phyloP scores from a whole-genome alignment of 176 grass and related monocot species.

The Musa beccarii region DNA sequence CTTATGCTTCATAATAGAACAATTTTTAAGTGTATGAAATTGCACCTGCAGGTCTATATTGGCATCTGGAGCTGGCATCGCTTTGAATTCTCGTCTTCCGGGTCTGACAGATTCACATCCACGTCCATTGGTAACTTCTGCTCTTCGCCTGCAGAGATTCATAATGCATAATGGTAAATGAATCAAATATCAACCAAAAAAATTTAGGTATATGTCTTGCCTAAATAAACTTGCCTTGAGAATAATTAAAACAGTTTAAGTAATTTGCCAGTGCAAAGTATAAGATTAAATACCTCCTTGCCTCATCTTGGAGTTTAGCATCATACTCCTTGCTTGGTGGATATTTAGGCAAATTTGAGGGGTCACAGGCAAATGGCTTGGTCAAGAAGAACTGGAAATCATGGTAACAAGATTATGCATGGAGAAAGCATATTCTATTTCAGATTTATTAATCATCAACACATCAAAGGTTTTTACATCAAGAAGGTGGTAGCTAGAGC shows the following conservation, averaged over 20 bases:
- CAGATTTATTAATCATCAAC: not conserved
- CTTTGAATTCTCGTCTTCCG: constrained; percentile 41
- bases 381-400: constrained; percentile 41
- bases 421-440: not conserved
- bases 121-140: constrained; percentile 26
- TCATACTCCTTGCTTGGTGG: constrained; percentile 78
- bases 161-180: not conserved
- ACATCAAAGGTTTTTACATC: too few species aligned
- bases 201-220: too few species aligned
- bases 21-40: too few species aligned
- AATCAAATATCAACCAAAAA: too few species aligned
- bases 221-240: too few species aligned
- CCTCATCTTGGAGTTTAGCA: constrained; percentile 51
- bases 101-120: constrained; percentile 46
- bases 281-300: constrained; percentile 24
- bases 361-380: constrained; percentile 51
- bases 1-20: too few species aligned
- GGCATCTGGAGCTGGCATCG: constrained; percentile 28
- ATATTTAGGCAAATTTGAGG: constrained; percentile 57
- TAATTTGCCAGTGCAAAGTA: too few species aligned
- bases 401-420: not conserved
- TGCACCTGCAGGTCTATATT: constrained; percentile 36
- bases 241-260: too few species aligned
- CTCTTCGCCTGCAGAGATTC: constrained; percentile 40
- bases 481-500: too few species aligned